phyloP scores from a whole-genome alignment of 2,329 filamentous ascomycete species.

The Botrytis elliptica region DNA sequence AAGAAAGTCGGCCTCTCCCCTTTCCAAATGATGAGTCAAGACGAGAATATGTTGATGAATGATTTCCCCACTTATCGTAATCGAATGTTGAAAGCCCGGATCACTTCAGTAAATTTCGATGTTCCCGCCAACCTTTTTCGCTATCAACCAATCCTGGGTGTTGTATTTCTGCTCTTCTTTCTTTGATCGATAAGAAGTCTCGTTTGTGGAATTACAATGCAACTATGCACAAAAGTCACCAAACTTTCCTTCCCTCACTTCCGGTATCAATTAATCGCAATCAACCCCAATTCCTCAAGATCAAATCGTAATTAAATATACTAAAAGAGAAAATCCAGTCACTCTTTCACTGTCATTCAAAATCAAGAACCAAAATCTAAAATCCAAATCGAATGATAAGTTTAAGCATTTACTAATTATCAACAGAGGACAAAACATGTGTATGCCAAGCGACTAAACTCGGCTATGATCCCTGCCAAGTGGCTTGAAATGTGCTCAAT shows the following conservation, averaged over 20 bases:
- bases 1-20: background rate
- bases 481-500: slow-evolving; percentile 26
- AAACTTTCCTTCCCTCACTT: background rate
- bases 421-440: background rate
- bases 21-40: background rate
- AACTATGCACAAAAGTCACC: slow-evolving; percentile 13
- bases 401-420: background rate
- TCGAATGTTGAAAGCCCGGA: background rate
- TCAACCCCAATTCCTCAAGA: background rate
- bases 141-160: background rate
- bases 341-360: background rate
- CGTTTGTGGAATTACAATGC: background rate
- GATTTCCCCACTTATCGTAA: background rate
- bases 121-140: background rate
- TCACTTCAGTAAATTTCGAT: background rate
- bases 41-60: background rate
- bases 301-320: background rate
- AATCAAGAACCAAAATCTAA: background rate
- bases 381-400: background rate
- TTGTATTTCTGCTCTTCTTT: background rate
- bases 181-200: background rate
- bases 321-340: background rate
- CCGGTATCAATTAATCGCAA: background rate
- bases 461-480: background rate
- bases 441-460: slow-evolving; percentile 9